phyloP scores from a whole-genome alignment of 2,329 filamentous ascomycete genomes.

The Phaeosphaeriaceae sp. region DNA sequence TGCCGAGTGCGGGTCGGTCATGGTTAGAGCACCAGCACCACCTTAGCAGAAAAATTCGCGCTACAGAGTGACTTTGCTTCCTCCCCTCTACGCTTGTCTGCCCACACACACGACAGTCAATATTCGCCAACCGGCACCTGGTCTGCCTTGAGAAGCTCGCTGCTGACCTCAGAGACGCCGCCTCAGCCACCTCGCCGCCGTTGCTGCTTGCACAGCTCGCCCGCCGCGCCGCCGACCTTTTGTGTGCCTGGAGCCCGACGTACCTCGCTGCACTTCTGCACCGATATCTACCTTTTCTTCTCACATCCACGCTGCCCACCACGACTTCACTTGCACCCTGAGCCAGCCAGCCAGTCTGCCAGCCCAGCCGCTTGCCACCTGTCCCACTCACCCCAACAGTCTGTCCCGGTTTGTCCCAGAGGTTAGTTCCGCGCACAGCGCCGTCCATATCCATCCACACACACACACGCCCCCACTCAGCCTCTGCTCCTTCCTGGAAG shows the following conservation, averaged over 20 bases:
- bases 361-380: not conserved
- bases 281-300: constrained; percentile 12
- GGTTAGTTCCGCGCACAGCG: constrained; percentile 33
- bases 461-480: constrained; percentile 19
- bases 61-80: constrained; percentile 27
- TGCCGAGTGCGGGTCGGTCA: constrained; percentile 22
- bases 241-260: constrained; percentile 38
- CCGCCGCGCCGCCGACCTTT: constrained; percentile 10
- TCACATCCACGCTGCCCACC: no score
- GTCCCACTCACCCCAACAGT: constrained; percentile 2
- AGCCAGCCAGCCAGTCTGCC: not conserved
- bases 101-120: constrained; percentile 44
- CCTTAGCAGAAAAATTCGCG: constrained; percentile 25
- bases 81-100: constrained; percentile 33
- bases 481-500: constrained; percentile 18
- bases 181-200: constrained; percentile 31
- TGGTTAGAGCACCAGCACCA: constrained; percentile 21
- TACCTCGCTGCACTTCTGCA: constrained; percentile 26
- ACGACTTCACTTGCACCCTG: no score
- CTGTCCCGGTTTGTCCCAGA: constrained; percentile 22
- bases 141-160: constrained; percentile 33
- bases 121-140: constrained; percentile 36
- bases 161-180: constrained; percentile 33
- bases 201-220: constrained; percentile 26
- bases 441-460: constrained; percentile 15